Percentiles rank a stretch among this genome's conserved stretches.
Evolutionary conservation across 129 eudicot genomes (phyloP).

Genomic region (Helichrysum umbraculigerum): DNA sequence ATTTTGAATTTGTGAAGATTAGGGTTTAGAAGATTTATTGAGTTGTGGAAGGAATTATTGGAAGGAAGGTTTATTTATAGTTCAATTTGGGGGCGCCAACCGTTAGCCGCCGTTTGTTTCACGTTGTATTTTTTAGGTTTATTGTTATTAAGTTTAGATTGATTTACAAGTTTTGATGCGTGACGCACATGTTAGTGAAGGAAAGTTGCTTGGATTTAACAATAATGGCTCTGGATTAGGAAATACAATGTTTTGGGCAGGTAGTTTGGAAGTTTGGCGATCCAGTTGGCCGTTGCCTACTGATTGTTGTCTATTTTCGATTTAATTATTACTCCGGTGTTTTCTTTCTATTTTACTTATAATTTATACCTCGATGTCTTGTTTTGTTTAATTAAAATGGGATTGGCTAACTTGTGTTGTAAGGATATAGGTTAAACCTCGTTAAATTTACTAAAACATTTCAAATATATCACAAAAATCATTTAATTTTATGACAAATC

Average conservation of each 20-base stretch:
- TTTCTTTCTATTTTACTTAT: too few relatives aligned
- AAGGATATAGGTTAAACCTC: too few relatives aligned
- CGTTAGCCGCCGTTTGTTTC: slow-evolving; percentile 29
- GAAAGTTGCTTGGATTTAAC: not conserved
- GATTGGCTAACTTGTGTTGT: too few relatives aligned
- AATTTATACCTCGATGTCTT: too few relatives aligned
- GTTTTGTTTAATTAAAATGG: too few relatives aligned
- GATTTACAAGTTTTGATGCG: slow-evolving; percentile 4
- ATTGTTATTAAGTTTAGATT: not conserved
- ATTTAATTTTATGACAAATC: too few relatives aligned
- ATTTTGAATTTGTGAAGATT: not conserved
- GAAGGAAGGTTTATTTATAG: slow-evolving; percentile 1
- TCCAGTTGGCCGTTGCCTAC: slow-evolving; percentile 21
- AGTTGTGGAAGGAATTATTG: not conserved
- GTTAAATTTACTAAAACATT: too few relatives aligned
- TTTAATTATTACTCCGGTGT: too few relatives aligned
- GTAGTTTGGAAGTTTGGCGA: slow-evolving; percentile 20
- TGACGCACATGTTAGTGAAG: not conserved
- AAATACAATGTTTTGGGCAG: slow-evolving; percentile 23
- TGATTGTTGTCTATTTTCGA: not conserved
- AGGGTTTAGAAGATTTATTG: slow-evolving; percentile 4
- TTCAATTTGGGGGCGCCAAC: slow-evolving; percentile 28
- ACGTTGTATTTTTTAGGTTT: not conserved
- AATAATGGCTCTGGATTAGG: slow-evolving; percentile 4
- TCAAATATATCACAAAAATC: too few relatives aligned